A percentile compares a stretch with the other conserved stretches of the same genome.
Conservation (phyloP, 2,329 filamentous ascomycete genomes). For the Sclerotinia trifoliorum region DNA sequence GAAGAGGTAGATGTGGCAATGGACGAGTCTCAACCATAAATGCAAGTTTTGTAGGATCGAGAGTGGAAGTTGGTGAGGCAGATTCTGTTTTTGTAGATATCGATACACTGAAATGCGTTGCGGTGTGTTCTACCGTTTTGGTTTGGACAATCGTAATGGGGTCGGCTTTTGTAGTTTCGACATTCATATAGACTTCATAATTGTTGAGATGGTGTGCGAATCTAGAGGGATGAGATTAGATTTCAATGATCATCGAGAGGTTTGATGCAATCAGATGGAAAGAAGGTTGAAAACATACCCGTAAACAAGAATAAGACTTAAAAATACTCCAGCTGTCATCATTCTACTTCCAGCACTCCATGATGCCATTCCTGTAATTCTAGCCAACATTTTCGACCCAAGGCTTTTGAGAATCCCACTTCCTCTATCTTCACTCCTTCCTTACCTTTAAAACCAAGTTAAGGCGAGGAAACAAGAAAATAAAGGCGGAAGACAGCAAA, state of each 20-base stretch:
- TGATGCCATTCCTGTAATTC: not conserved
- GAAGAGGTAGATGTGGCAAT: constrained; percentile 50
- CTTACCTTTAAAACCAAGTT: not conserved
- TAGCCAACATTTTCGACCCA: not conserved
- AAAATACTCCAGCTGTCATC: constrained; percentile 3
- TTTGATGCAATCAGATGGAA: too few relatives aligned
- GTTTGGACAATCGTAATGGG: constrained; percentile 4
- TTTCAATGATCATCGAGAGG: too few relatives aligned
- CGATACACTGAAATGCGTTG: not conserved
- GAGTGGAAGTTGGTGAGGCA: constrained; percentile 29
- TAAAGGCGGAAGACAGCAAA: not conserved
- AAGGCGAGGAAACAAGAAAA: not conserved
- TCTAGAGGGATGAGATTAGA: not conserved
- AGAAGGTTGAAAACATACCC: not conserved
- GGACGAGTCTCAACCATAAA: constrained; percentile 55
- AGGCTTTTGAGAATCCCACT: not conserved
- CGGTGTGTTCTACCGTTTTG: constrained; percentile 1
- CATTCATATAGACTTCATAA: not conserved
- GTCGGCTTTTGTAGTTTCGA: not conserved
- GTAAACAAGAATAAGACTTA: constrained; percentile 11
- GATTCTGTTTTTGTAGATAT: constrained; percentile 15
- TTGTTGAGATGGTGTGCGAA: constrained; percentile 15
- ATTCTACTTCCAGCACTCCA: constrained; percentile 4
- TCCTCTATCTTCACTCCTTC: not conserved
- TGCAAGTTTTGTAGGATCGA: constrained; percentile 45